These are phyloP conservation scores for Lactarius pseudohatsudake DNA, from an alignment of 768 basidiomycete species.

Conservation along the genomic window DNA sequence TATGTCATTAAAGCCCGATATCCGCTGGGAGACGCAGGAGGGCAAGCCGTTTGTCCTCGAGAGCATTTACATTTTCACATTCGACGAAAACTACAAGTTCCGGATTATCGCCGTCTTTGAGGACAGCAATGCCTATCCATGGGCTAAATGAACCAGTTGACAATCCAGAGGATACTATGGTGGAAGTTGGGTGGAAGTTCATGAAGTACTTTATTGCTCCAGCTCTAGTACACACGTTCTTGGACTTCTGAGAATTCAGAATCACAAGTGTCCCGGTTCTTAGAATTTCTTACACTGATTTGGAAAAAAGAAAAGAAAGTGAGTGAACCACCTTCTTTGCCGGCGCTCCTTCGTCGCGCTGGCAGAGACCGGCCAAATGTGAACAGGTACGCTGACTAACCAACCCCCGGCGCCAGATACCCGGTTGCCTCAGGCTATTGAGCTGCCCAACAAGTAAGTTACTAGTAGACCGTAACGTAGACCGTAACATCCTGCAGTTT, in stretches of 20 bases:
- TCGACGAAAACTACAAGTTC: conserved; percentile 13
- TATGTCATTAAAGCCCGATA: background rate
- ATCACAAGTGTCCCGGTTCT: too few species aligned
- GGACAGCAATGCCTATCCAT: background rate
- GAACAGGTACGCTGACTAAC: conserved; percentile 13
- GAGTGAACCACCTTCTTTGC: background rate
- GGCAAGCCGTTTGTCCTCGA: conserved; percentile 16
- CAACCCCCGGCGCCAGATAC: background rate
- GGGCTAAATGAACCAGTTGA: background rate
- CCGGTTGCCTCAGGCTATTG: too few species aligned
- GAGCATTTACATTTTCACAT: conserved; percentile 12
- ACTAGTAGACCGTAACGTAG: too few species aligned
- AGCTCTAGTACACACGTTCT: too few species aligned
- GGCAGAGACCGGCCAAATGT: background rate
- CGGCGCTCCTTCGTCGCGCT: too few species aligned
- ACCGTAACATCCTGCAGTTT: too few species aligned
- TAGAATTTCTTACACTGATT: background rate
- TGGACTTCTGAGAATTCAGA: too few species aligned
- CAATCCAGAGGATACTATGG: background rate
- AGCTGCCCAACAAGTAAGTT: too few species aligned
- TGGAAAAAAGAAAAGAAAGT: too few species aligned
- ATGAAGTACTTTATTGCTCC: background rate
- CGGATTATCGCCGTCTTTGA: conserved; percentile 1
- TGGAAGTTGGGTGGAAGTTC: background rate
- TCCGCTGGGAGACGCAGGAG: conserved; percentile 1